Percentiles rank a stretch among this genome's conserved stretches.
These are phyloP conservation scores for Linum tenue DNA, from an alignment of 345 rosid genomes.

Conservation along the genomic window DNA sequence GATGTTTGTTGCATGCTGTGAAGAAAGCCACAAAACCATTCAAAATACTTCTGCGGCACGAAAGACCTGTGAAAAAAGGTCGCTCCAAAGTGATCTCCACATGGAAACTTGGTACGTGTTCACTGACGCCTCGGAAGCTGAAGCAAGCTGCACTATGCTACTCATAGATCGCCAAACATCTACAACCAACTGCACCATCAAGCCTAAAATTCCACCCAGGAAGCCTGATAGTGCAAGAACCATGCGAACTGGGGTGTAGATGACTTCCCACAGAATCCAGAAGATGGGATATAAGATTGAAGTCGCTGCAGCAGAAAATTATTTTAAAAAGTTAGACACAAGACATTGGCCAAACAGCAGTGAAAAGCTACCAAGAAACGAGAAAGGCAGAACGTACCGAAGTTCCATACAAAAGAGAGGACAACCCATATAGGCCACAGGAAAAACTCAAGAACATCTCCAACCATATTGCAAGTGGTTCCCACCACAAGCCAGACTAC, in stretches of 20 bases:
- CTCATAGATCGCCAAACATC: conserved; percentile 48
- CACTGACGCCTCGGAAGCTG: conserved; percentile 54
- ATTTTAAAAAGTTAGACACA: not conserved
- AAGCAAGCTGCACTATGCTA: conserved; percentile 44
- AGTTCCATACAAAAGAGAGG: conserved; percentile 40
- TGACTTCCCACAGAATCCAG: conserved; percentile 57
- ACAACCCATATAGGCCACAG: conserved; percentile 51
- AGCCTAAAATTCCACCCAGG: conserved; percentile 36
- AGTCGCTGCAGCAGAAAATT: conserved; percentile 37
- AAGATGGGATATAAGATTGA: conserved; percentile 50
- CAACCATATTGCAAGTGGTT: conserved; percentile 37
- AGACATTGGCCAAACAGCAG: not conserved
- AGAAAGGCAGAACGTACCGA: conserved; percentile 36
- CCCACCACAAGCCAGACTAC: conserved; percentile 37
- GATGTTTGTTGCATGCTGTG: conserved; percentile 90
- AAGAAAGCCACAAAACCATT: conserved; percentile 87
- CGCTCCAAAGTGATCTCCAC: conserved; percentile 94
- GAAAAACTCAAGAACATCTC: conserved; percentile 43
- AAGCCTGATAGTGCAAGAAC: conserved; percentile 41
- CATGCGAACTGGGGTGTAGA: conserved; percentile 56
- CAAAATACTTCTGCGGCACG: conserved; percentile 80
- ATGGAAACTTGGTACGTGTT: conserved; percentile 59
- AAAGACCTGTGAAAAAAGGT: conserved; percentile 93
- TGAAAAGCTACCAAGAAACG: not conserved
- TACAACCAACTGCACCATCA: conserved; percentile 33